Percentiles rank a stretch among this genome's conserved stretches.
Evolutionary conservation across 805 yeast species (phyloP).

Genomic region (Saturnispora ahearnii): DNA sequence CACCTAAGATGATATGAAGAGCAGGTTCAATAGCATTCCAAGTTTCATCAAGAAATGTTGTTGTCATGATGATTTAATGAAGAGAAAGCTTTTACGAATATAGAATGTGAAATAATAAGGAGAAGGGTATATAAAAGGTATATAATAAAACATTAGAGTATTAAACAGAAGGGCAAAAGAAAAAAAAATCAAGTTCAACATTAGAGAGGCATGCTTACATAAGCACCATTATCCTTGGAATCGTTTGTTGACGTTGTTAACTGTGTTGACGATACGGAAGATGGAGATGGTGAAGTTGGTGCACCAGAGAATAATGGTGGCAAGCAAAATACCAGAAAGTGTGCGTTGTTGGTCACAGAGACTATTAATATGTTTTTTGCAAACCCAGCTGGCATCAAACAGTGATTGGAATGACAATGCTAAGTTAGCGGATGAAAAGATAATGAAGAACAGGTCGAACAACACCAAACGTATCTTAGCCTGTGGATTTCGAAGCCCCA

Average conservation of each 20-base stretch:
- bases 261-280: conserved; percentile 71
- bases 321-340: conserved; percentile 67
- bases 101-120: background rate
- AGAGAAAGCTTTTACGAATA: background rate
- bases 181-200: background rate
- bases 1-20: conserved; percentile 59
- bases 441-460: conserved; percentile 78
- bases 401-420: conserved; percentile 79
- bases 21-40: conserved; percentile 79
- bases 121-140: background rate
- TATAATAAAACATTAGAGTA: background rate
- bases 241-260: conserved; percentile 2
- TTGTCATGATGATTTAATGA: background rate
- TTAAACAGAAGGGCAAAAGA: background rate
- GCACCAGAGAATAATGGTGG: conserved; percentile 76
- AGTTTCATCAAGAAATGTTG: conserved; percentile 31
- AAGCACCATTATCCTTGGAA: background rate
- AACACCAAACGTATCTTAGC: conserved; percentile 74
- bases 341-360: conserved; percentile 76
- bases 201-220: background rate
- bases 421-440: conserved; percentile 80
- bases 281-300: conserved; percentile 76
- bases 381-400: conserved; percentile 78
- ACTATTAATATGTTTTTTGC: conserved; percentile 32
- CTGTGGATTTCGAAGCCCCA: conserved; percentile 79